These are phyloP conservation scores for Aaosphaeria pasadenensis DNA, from an alignment of 2,329 filamentous ascomycete species.

Conservation along the genomic window DNA sequence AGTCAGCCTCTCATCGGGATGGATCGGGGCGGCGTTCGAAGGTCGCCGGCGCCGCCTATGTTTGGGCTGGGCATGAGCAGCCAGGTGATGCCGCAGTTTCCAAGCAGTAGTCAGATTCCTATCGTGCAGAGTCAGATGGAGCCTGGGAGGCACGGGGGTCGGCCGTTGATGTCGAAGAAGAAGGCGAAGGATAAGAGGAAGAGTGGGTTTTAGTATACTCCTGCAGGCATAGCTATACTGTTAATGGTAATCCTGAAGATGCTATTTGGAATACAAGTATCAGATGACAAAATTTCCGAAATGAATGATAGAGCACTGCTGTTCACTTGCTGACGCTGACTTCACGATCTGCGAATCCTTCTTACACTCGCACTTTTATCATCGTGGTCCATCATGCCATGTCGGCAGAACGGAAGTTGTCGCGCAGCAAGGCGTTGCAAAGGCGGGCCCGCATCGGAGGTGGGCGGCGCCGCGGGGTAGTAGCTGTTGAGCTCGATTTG, in stretches of 20 bases:
- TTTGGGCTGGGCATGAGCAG: conserved; percentile 15
- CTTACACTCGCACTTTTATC: too few relatives aligned
- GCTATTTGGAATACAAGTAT: too few relatives aligned
- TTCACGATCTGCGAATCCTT: too few relatives aligned
- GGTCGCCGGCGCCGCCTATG: conserved; percentile 23
- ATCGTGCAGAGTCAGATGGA: conserved; percentile 31
- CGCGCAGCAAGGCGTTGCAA: too few relatives aligned
- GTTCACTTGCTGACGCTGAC: too few relatives aligned
- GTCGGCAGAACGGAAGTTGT: too few relatives aligned
- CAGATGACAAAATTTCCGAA: too few relatives aligned
- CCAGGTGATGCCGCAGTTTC: conserved; percentile 13
- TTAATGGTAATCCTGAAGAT: too few relatives aligned
- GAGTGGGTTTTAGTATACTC: conserved; percentile 24
- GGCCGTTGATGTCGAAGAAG: conserved; percentile 31
- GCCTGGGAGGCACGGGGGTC: conserved; percentile 32
- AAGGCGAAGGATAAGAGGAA: conserved; percentile 34
- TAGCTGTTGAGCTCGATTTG: not conserved
- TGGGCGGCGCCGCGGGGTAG: not conserved
- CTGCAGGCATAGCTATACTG: too few relatives aligned
- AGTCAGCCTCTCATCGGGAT: conserved; percentile 15
- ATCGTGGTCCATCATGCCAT: too few relatives aligned
- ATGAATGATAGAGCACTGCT: too few relatives aligned
- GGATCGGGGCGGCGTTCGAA: conserved; percentile 11
- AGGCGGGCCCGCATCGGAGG: not conserved
- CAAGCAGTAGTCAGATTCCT: conserved; percentile 10